A percentile compares a stretch with the other conserved stretches of the same genome.
These are phyloP conservation scores for Aureobasidium sp. DNA, from an alignment of 2,329 filamentous ascomycete species.

Conservation along the genomic window DNA sequence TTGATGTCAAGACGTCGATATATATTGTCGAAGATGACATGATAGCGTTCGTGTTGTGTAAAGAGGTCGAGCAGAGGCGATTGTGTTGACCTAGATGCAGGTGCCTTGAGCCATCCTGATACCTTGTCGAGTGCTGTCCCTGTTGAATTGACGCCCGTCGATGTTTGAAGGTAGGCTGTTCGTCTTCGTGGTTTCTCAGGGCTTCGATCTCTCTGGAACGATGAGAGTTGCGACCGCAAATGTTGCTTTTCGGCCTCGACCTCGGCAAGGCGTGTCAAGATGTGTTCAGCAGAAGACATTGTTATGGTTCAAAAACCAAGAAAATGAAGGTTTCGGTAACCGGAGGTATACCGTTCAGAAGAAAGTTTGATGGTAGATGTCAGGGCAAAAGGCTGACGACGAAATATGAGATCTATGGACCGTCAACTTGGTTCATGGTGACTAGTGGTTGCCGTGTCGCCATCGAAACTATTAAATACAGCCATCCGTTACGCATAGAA, in stretches of 20 bases:
- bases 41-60: neutral
- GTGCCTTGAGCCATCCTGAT: neutral
- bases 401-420: neutral
- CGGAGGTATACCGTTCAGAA: neutral
- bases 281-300: neutral
- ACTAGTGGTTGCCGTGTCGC: neutral
- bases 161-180: neutral
- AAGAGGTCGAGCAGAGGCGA: constrained; percentile 11
- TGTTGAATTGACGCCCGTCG: neutral
- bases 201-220: neutral
- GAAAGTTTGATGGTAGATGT: neutral
- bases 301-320: too few species aligned
- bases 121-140: neutral
- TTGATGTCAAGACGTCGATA: neutral
- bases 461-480: neutral
- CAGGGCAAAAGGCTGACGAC: neutral
- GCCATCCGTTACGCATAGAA: neutral
- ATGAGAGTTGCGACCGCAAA: neutral
- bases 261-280: neutral
- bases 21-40: constrained; percentile 2
- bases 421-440: neutral
- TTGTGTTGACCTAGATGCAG: neutral
- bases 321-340: neutral
- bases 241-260: constrained; percentile 1
- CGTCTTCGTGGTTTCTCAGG: neutral